Evolutionary conservation across 2,329 filamentous ascomycete genomes (phyloP).

Genomic region (Leptographium radiaticola): DNA sequence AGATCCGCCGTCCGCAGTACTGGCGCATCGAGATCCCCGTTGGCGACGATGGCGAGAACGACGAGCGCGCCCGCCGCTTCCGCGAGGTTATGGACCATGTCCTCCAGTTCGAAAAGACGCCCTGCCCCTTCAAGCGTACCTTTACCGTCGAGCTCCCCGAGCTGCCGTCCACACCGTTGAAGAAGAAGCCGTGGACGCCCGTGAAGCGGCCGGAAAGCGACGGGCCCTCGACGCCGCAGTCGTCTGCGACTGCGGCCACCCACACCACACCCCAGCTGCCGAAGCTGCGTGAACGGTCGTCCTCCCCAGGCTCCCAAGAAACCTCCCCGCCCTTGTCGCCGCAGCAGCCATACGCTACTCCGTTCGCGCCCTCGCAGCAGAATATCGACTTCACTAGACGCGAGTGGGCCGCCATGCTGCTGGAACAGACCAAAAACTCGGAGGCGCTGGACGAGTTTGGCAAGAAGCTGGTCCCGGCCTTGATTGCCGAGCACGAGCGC

Average conservation of each 20-base stretch:
- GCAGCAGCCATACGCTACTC: not conserved
- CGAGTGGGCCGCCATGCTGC: constrained; percentile 11
- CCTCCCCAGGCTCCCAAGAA: not conserved
- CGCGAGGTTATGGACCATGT: constrained; percentile 59
- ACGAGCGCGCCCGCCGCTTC: constrained; percentile 49
- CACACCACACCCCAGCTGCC: not conserved
- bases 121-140: constrained; percentile 68
- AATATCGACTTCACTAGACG: constrained; percentile 5
- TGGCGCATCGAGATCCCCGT: constrained; percentile 81
- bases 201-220: constrained; percentile 19
- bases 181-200: constrained; percentile 57
- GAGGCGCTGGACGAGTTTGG: constrained; percentile 11
- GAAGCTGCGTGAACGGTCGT: not conserved
- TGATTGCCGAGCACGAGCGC: constrained; percentile 13
- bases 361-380: not conserved
- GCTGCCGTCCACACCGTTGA: constrained; percentile 48
- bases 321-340: not conserved
- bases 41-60: constrained; percentile 44
- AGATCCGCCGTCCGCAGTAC: constrained; percentile 71
- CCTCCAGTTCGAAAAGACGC: constrained; percentile 75
- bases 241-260: not conserved
- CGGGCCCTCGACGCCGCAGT: constrained; percentile 14
- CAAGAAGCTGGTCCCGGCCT: constrained; percentile 6
- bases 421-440: constrained; percentile 3
- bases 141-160: constrained; percentile 67